Evolutionary conservation across 2,329 filamentous ascomycete genomes (phyloP).

Genomic region (Clonostachys rosea): DNA sequence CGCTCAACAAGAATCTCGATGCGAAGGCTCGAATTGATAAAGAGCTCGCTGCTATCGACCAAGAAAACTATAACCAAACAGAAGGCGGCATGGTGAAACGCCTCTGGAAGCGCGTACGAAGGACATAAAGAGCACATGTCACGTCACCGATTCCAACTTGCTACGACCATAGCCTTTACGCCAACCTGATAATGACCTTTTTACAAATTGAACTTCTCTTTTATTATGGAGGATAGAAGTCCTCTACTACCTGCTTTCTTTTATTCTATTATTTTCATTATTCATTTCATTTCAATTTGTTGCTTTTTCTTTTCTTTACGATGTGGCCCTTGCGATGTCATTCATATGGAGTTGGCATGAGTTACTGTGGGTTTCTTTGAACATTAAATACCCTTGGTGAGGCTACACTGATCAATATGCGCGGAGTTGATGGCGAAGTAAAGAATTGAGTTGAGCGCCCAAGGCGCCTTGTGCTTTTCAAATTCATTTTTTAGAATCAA

Average conservation of each 20-base stretch:
- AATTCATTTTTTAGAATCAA: too few species aligned
- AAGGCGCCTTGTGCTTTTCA: too few species aligned
- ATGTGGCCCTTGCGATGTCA: neutral
- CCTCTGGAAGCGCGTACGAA: conserved; percentile 59
- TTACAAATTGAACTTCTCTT: neutral
- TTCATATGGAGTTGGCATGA: neutral
- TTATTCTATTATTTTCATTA: neutral
- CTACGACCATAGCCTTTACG: neutral
- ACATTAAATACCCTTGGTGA: too few species aligned
- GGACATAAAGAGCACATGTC: conserved; percentile 17
- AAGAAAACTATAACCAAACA: conserved; percentile 24
- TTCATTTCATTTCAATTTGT: neutral
- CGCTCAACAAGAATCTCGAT: conserved; percentile 25
- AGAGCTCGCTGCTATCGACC: conserved; percentile 48
- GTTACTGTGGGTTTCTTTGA: too few species aligned
- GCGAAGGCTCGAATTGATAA: conserved; percentile 49
- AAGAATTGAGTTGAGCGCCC: too few species aligned
- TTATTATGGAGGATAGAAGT: neutral
- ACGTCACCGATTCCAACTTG: neutral
- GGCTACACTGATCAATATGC: too few species aligned
- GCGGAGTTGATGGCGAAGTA: too few species aligned
- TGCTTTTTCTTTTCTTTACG: conserved; percentile 1
- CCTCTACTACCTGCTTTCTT: neutral
- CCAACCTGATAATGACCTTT: neutral
- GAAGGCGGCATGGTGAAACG: conserved; percentile 56